Evolutionary conservation across 768 basidiomycete genomes (phyloP).

Genomic region (Boletellus ananiceps): DNA sequence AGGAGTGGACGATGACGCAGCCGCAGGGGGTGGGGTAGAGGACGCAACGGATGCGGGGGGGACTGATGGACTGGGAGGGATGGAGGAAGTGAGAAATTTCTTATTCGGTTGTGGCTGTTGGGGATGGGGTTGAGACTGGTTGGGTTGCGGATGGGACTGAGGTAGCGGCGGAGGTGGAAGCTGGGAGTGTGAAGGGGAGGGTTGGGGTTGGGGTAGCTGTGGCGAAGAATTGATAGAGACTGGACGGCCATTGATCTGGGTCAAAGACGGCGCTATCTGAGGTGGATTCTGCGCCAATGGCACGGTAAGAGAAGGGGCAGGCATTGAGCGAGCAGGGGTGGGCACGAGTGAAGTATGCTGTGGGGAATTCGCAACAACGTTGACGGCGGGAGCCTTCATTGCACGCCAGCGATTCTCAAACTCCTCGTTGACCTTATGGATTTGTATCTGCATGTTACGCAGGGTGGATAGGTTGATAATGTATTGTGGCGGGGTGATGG

Average conservation of each 20-base stretch:
- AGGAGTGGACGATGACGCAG: slow-evolving; percentile 46
- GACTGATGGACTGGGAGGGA: slow-evolving; percentile 23
- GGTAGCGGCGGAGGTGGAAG: background rate
- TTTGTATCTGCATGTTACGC: slow-evolving; percentile 41
- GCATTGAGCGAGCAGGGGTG: slow-evolving; percentile 1
- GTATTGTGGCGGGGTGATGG: slow-evolving; percentile 26
- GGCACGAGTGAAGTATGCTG: slow-evolving; percentile 1
- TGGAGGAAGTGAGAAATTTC: slow-evolving; percentile 14
- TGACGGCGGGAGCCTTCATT: slow-evolving; percentile 15
- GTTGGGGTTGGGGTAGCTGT: slow-evolving; percentile 9
- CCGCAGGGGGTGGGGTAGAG: slow-evolving; percentile 45
- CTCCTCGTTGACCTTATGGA: slow-evolving; percentile 38
- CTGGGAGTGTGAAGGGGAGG: slow-evolving; percentile 10
- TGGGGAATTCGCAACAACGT: slow-evolving; percentile 5
- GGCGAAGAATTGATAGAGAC: slow-evolving; percentile 28
- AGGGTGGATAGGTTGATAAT: slow-evolving; percentile 36
- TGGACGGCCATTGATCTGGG: slow-evolving; percentile 26
- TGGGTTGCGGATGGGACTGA: slow-evolving; percentile 11
- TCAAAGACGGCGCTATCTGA: slow-evolving; percentile 19
- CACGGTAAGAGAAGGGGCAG: slow-evolving; percentile 11
- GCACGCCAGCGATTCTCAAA: slow-evolving; percentile 31
- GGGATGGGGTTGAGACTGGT: slow-evolving; percentile 3
- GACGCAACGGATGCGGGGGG: slow-evolving; percentile 17
- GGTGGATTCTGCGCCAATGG: slow-evolving; percentile 18
- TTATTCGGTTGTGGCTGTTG: slow-evolving; percentile 14